phyloP scores from a whole-genome alignment of 805 yeast species.

The Lipomyces kockii region DNA sequence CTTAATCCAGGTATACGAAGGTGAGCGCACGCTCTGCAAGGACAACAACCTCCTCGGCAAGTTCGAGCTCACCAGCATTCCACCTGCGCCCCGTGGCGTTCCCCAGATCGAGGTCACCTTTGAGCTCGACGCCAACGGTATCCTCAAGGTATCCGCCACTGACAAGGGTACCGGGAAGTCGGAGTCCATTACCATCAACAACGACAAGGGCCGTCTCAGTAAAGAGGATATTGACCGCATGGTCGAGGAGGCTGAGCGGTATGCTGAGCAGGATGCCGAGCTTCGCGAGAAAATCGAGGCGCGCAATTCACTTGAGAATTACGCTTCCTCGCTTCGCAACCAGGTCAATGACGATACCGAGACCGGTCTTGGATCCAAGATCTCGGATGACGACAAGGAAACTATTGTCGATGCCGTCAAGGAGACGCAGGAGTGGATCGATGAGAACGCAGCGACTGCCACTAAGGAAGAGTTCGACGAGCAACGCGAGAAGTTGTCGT shows the following conservation, averaged over 20 bases:
- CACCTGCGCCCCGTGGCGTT: slow-evolving; percentile 98
- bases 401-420: slow-evolving; percentile 81
- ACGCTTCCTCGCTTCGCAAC: slow-evolving; percentile 80
- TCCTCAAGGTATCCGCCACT: slow-evolving; percentile 91
- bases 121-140: slow-evolving; percentile 97
- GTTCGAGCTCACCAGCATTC: slow-evolving; percentile 94
- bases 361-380: slow-evolving; percentile 70
- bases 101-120: slow-evolving; percentile 98
- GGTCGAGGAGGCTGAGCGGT: slow-evolving; percentile 97
- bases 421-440: slow-evolving; percentile 87
- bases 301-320: slow-evolving; percentile 85
- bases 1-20: slow-evolving; percentile 94
- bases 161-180: slow-evolving; percentile 99
- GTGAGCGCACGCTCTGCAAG: slow-evolving; percentile 95
- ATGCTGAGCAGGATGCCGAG: slow-evolving; percentile 85
- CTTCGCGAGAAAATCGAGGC: slow-evolving; percentile 85
- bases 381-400: slow-evolving; percentile 91
- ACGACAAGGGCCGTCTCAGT: slow-evolving; percentile 97
- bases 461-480: slow-evolving; percentile 92
- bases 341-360: slow-evolving; percentile 59
- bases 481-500: slow-evolving; percentile 79
- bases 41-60: slow-evolving; percentile 97
- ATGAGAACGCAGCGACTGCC: slow-evolving; percentile 83
- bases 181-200: slow-evolving; percentile 94
- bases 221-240: slow-evolving; percentile 97